These are phyloP conservation scores for Emmonsia crescens DNA, from an alignment of 2,329 filamentous ascomycete species.

Conservation along the genomic window DNA sequence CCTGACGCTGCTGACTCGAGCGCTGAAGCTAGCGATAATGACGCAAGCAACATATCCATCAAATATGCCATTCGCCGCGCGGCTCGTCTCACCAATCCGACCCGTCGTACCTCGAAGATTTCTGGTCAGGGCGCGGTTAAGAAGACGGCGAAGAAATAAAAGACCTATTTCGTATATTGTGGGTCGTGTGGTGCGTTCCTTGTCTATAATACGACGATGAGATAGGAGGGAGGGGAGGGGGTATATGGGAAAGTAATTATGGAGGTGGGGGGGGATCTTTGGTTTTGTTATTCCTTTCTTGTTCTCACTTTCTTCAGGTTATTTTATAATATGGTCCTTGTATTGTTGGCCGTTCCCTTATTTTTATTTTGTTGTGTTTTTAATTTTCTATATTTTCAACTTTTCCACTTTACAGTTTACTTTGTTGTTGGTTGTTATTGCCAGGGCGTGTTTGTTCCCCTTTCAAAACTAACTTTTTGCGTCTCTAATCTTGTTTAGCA, in stretches of 20 bases:
- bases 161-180: background rate
- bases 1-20: background rate
- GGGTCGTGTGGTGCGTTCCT: background rate
- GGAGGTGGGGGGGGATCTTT: background rate
- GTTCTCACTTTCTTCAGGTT: background rate
- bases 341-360: background rate
- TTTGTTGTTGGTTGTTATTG: background rate
- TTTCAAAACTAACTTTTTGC: background rate
- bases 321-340: background rate
- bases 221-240: background rate
- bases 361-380: background rate
- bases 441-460: background rate
- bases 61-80: background rate
- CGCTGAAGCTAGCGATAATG: background rate
- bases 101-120: background rate
- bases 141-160: conserved; percentile 1
- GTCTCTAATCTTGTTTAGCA: background rate
- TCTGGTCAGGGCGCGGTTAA: background rate
- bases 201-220: background rate
- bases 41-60: background rate
- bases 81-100: background rate
- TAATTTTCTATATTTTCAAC: background rate
- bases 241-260: background rate
- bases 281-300: background rate
- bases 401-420: background rate